Evolutionary conservation across 345 rosid species (phyloP).

Genomic region (Bruguiera parviflora): DNA sequence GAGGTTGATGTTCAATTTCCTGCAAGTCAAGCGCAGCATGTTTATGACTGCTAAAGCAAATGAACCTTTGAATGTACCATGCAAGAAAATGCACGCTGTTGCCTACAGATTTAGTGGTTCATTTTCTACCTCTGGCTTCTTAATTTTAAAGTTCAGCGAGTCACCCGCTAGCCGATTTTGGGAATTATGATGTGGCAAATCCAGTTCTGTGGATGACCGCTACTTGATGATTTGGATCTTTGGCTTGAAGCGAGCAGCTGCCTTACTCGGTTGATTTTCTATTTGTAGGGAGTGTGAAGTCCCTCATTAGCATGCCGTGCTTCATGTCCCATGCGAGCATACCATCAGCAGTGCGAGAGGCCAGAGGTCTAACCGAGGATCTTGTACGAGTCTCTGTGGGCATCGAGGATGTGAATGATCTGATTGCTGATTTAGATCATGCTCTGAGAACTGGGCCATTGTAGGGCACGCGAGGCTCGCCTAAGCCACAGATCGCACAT

Average conservation of each 20-base stretch:
- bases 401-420: conserved; percentile 86
- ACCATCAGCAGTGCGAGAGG: conserved; percentile 71
- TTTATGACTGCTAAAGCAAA: too few relatives aligned
- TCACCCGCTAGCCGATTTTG: too few relatives aligned
- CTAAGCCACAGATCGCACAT: too few relatives aligned
- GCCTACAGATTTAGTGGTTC: too few relatives aligned
- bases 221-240: background rate
- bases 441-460: conserved; percentile 67
- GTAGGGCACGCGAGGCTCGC: conserved; percentile 14
- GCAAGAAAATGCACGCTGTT: too few relatives aligned
- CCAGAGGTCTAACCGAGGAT: conserved; percentile 92
- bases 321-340: conserved; percentile 98
- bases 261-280: conserved; percentile 2
- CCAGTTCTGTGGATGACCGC: background rate
- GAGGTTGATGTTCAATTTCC: too few relatives aligned
- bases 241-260: background rate
- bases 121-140: too few relatives aligned
- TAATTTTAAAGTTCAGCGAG: too few relatives aligned
- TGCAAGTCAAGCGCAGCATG: too few relatives aligned
- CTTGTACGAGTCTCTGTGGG: conserved; percentile 88
- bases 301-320: conserved; percentile 96
- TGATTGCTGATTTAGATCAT: conserved; percentile 72
- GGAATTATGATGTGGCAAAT: too few relatives aligned
- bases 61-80: too few relatives aligned
- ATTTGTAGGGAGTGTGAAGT: conserved; percentile 80